These are phyloP conservation scores for Lachnellula occidentalis DNA, from an alignment of 2,329 filamentous ascomycete species.

Conservation along the genomic window DNA sequence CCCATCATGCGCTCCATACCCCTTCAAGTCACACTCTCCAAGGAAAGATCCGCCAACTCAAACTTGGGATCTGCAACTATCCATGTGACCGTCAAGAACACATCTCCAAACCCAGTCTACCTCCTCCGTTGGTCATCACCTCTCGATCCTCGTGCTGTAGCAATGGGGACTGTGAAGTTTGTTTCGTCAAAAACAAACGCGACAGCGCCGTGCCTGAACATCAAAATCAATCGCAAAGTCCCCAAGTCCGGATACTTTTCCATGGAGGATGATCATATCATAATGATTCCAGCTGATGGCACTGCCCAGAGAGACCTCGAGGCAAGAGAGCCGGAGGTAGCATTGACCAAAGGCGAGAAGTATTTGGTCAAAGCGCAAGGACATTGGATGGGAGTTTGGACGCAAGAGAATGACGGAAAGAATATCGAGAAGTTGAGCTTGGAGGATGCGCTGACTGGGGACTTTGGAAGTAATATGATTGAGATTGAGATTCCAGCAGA, in stretches of 20 bases:
- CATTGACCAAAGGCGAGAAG: conserved; percentile 28
- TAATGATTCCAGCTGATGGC: conserved; percentile 28
- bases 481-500: conserved; percentile 2
- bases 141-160: conserved; percentile 31
- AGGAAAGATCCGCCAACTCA: not conserved
- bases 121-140: conserved; percentile 35
- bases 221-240: conserved; percentile 28
- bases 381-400: conserved; percentile 34
- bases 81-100: conserved; percentile 27
- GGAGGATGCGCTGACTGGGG: conserved; percentile 4
- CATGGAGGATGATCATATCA: conserved; percentile 21
- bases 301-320: conserved; percentile 21
- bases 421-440: conserved; percentile 2
- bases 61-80: conserved; percentile 2
- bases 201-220: conserved; percentile 13
- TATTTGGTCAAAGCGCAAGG: conserved; percentile 33
- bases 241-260: conserved; percentile 24
- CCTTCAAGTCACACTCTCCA: conserved; percentile 6
- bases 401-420: conserved; percentile 3
- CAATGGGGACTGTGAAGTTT: conserved; percentile 31
- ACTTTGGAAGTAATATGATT: conserved; percentile 13
- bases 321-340: conserved; percentile 25
- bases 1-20: not conserved
- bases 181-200: conserved; percentile 12
- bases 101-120: conserved; percentile 26